Conservation (phyloP, 352 stramenopile genomes). For the Lagenidium giganteum region DNA sequence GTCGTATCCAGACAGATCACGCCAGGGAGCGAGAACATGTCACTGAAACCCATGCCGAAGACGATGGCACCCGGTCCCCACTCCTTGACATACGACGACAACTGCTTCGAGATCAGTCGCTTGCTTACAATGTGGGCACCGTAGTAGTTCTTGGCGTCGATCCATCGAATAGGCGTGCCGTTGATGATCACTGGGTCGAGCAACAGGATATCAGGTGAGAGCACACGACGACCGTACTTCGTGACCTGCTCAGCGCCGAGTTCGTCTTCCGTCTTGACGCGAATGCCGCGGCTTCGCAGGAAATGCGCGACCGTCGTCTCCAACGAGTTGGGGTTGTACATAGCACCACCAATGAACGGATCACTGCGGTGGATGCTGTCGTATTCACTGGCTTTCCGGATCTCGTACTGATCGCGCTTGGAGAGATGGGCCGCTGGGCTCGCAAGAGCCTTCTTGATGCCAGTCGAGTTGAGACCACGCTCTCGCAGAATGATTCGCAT, state of each 20-base stretch:
- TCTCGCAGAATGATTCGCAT: constrained; percentile 75
- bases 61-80: constrained; percentile 81
- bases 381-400: constrained; percentile 66
- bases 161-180: constrained; percentile 79
- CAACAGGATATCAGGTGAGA: constrained; percentile 78
- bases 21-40: constrained; percentile 81
- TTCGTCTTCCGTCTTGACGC: constrained; percentile 74
- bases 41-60: constrained; percentile 84
- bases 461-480: constrained; percentile 48
- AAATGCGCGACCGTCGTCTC: constrained; percentile 74
- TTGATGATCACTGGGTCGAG: constrained; percentile 81
- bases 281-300: constrained; percentile 52
- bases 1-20: constrained; percentile 82
- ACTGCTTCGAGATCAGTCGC: constrained; percentile 73
- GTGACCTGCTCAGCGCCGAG: constrained; percentile 57
- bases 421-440: constrained; percentile 38
- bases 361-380: constrained; percentile 85
- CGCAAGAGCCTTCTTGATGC: constrained; percentile 10
- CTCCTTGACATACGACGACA: constrained; percentile 82
- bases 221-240: constrained; percentile 63
- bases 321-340: constrained; percentile 72
- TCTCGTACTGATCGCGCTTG: constrained; percentile 67
- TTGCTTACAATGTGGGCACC: constrained; percentile 87
- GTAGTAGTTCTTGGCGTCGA: constrained; percentile 88
- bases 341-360: constrained; percentile 59